Evolutionary conservation across 148 eudicot species (phyloP), one percentile per base, ranked within the genome.

Genomic region (Persicaria tinctoria): DNA sequence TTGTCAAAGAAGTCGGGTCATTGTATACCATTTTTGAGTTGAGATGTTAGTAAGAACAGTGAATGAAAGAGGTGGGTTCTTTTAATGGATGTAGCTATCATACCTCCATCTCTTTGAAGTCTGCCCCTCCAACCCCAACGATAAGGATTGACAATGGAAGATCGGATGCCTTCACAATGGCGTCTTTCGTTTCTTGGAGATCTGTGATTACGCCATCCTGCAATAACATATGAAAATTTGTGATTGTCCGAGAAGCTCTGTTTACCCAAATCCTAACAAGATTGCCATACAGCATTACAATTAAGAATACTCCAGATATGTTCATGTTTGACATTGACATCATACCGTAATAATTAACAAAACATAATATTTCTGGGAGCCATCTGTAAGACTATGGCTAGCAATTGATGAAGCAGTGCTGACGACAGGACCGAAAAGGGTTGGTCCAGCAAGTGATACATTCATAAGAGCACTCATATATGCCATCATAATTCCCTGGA

Each of bases 121-220:
- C 99, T 9, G 99, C 99, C 80, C 99, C 99, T 66, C 99, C 99
- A 72, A 95, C 99, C 69, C 99, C 99, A 68, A 95, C 97, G 78
- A 95, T 90, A 72, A 95, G 97, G 80, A 95, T 92, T 46, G 97
- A 95, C 78, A 95, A 78, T 41, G 99, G 99, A 74, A 95, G 90
- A 80, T 95, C 97, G 1, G 97, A 89, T 47, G 99, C 99, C 80
- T 83, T 80, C 83, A 95, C 99, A 74, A 95, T 85, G 48, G 97
- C 99, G 72, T 95, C 99, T 78, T 88, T 95, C 63, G 99, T 95
- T 83, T 95, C 99, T 80, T 95, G 97, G 75, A 95, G 97, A 81
- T 95, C 99, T 53, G 99, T 95, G 78, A 95, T 95, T 66, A 92
- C 99, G 64, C 99, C 99, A 80, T 92, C 99, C 99, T 95, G 84